These are phyloP conservation scores for Alisma plantagoaquatica DNA, from an alignment of 106 monocot genomes.

Conservation along the genomic window DNA sequence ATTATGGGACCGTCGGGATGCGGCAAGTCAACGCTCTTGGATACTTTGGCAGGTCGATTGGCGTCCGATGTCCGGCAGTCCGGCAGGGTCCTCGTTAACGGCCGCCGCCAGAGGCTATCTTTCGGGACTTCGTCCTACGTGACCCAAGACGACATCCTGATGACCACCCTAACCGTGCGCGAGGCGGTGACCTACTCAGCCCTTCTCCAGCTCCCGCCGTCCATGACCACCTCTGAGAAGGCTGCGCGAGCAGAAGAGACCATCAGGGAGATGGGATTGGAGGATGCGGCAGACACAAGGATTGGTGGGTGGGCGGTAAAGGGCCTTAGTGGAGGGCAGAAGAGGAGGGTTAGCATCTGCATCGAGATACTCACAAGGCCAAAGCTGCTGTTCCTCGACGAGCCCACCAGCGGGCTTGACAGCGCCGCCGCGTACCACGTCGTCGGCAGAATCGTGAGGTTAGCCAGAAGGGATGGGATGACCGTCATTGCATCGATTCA, in stretches of 20 bases:
- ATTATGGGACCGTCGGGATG: constrained; percentile 30
- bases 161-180: too few relatives aligned
- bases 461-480: too few relatives aligned
- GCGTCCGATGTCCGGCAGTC: constrained; percentile 22
- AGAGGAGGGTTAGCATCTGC: too few relatives aligned
- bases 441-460: constrained; percentile 43
- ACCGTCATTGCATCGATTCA: not conserved
- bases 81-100: constrained; percentile 40
- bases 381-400: too few relatives aligned
- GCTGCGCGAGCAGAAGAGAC: constrained; percentile 31
- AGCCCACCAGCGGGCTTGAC: too few relatives aligned
- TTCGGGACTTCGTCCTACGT: constrained; percentile 57
- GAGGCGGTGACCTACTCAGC: constrained; percentile 58
- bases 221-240: constrained; percentile 33
- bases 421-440: too few relatives aligned
- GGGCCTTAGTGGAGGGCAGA: too few relatives aligned
- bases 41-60: constrained; percentile 27
- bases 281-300: constrained; percentile 61
- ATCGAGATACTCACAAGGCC: constrained; percentile 51
- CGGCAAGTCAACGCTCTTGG: constrained; percentile 25
- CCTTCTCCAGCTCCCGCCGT: constrained; percentile 40
- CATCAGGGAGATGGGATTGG: constrained; percentile 54
- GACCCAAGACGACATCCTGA: too few relatives aligned
- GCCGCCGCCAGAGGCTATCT: constrained; percentile 29
- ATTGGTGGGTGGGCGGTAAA: too few relatives aligned